Evolutionary conservation across 139 green algal genomes (phyloP), one percentile per base, ranked within the genome.

Genomic region (Axilococcus clingmanii): DNA sequence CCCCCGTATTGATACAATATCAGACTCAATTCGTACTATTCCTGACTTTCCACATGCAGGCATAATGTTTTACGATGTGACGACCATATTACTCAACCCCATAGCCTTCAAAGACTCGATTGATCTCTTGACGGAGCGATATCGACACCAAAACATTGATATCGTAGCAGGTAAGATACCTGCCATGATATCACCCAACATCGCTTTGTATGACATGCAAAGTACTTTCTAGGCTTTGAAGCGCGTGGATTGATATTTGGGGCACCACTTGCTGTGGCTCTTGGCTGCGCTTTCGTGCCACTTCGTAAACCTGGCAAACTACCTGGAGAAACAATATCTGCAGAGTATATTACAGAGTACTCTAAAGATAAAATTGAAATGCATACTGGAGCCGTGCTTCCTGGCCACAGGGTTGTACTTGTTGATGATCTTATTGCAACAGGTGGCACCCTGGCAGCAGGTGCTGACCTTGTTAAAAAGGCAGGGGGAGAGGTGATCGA

Each of bases 351-450:
- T 32, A 83, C 85, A 0, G 90, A 98, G 72, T 98, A 98, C 68
- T 77, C 71, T 37, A 87, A 74, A 4, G 93, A 98, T 66, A 80
- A 72, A 46, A 97, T 97, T 37, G 93, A 97, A 73, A 96, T 99
- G 86, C 88, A 95, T 52, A 68, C 75, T 22, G 92, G 80, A 1
- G 74, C 81, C 5, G 68, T 98, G n/a, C 57, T 81, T 47, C 42
- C 57, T 1, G 88, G 85, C 1, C 82, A 97, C 48, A 61, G 75
- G 0, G 86, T 97, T 7, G 30, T 99, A 40, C 68, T 99, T 49
- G 68, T 99, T 3, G 93, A 98, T 50, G 93, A 99, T 66, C 69
- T 99, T 4, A 89, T 99, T 36, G 93, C 93, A 31, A 99, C 93
- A 15, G 93, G 93, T 12, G 93, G 93, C 19, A 99, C 93, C 0